Evolutionary conservation across 148 eudicot species (phyloP).

Genomic region (Silene latifolia): DNA sequence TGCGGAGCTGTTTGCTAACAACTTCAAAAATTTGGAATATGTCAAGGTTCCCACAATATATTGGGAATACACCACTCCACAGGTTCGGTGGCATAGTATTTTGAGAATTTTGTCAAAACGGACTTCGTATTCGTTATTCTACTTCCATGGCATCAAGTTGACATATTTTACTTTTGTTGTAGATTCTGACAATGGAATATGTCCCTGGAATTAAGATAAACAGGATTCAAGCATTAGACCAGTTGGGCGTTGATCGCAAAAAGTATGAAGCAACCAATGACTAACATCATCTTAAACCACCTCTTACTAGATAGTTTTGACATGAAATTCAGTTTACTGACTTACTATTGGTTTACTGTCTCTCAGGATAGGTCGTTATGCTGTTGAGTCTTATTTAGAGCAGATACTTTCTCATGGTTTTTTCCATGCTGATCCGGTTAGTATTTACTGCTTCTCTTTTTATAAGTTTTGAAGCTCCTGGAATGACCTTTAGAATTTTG

Average conservation of each 20-base stretch:
- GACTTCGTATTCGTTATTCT: conserved; percentile 10
- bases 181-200: conserved; percentile 98
- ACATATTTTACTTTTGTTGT: conserved; percentile 20
- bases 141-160: conserved; percentile 25
- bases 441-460: conserved; percentile 25
- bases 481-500: background rate
- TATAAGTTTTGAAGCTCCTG: background rate
- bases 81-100: conserved; percentile 46
- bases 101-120: conserved; percentile 5
- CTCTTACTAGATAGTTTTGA: background rate
- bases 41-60: conserved; percentile 81
- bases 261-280: conserved; percentile 40
- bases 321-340: background rate
- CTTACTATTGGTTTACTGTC: background rate
- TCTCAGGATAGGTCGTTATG: conserved; percentile 87
- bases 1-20: conserved; percentile 85
- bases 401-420: conserved; percentile 93
- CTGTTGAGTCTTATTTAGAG: conserved; percentile 95
- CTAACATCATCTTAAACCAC: background rate
- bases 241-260: conserved; percentile 93
- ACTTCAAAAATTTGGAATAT: conserved; percentile 78
- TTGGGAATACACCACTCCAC: conserved; percentile 97
- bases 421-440: conserved; percentile 98
- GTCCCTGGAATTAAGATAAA: conserved; percentile 98
- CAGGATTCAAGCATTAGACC: conserved; percentile 88